Evolutionary conservation across 495 filamentous ascomycete species (phyloP).

Genomic region (Talaromyces nanjingensis): DNA sequence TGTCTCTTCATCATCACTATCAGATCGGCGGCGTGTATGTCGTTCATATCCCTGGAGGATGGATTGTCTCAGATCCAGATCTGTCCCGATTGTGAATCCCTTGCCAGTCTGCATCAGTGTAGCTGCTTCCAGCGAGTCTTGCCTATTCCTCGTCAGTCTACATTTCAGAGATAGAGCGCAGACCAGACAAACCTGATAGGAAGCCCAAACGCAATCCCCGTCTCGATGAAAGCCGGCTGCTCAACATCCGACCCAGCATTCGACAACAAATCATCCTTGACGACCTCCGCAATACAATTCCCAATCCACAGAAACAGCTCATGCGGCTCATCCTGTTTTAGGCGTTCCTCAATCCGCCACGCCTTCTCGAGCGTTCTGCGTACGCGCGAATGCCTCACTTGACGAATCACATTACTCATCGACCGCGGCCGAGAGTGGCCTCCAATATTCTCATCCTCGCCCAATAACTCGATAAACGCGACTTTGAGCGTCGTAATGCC

Average conservation of each 20-base stretch:
- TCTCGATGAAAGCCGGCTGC: constrained; percentile 50
- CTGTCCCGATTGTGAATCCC: constrained; percentile 69
- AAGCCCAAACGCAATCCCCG: constrained; percentile 86
- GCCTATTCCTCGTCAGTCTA: constrained; percentile 36
- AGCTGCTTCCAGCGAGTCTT: constrained; percentile 67
- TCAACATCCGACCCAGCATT: constrained; percentile 30
- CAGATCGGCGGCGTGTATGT: constrained; percentile 38
- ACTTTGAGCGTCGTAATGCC: constrained; percentile 80
- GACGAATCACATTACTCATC: constrained; percentile 35
- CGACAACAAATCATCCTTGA: constrained; percentile 44
- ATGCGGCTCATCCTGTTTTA: constrained; percentile 70
- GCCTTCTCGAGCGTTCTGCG: constrained; percentile 57
- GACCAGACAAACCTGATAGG: constrained; percentile 68
- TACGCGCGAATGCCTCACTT: constrained; percentile 42
- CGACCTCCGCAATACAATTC: constrained; percentile 64
- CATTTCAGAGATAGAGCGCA: too few species aligned
- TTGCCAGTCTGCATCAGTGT: constrained; percentile 84
- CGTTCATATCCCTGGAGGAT: constrained; percentile 62
- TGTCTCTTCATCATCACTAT: constrained; percentile 19
- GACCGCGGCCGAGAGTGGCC: constrained; percentile 16
- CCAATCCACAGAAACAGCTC: constrained; percentile 77
- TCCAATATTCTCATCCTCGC: constrained; percentile 24
- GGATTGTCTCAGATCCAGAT: constrained; percentile 65
- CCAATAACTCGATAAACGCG: constrained; percentile 66
- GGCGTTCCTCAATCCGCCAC: constrained; percentile 73